Evolutionary conservation across 2,329 filamentous ascomycete species (phyloP).

Genomic region (Trichophyton benhamiae): DNA sequence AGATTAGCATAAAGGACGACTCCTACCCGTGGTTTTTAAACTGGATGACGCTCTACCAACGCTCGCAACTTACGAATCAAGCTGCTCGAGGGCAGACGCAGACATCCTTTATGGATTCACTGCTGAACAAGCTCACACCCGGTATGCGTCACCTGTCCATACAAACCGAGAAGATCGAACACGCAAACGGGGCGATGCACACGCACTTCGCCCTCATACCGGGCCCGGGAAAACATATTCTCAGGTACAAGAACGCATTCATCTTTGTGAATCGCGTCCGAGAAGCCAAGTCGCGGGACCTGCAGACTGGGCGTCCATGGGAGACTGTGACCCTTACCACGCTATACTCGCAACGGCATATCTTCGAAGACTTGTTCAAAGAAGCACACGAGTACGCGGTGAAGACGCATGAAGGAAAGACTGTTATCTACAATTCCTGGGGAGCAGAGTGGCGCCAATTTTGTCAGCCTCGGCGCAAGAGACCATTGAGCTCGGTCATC

Average conservation of each 20-base stretch:
- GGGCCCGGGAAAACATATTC: slow-evolving; percentile 75
- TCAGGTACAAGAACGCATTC: slow-evolving; percentile 77
- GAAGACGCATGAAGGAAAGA: slow-evolving; percentile 79
- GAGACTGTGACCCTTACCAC: slow-evolving; percentile 89
- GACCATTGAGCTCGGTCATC: slow-evolving; percentile 78
- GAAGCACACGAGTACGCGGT: slow-evolving; percentile 74
- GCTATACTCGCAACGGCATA: slow-evolving; percentile 72
- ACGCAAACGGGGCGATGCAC: slow-evolving; percentile 54
- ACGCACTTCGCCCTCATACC: slow-evolving; percentile 83
- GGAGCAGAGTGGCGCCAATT: slow-evolving; percentile 76
- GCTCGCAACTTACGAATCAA: slow-evolving; percentile 41
- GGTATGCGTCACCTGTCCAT: slow-evolving; percentile 53
- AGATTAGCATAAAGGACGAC: slow-evolving; percentile 87
- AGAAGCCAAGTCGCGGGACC: slow-evolving; percentile 65
- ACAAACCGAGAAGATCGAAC: slow-evolving; percentile 49
- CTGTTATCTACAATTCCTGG: slow-evolving; percentile 74
- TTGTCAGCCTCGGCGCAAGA: slow-evolving; percentile 71
- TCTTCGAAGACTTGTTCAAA: slow-evolving; percentile 80
- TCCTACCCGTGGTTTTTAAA: slow-evolving; percentile 90
- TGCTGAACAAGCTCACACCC: slow-evolving; percentile 47
- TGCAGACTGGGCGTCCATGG: slow-evolving; percentile 76
- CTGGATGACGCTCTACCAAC: slow-evolving; percentile 80
- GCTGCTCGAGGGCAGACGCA: slow-evolving; percentile 34
- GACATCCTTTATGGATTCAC: slow-evolving; percentile 37
- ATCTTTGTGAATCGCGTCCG: slow-evolving; percentile 79